phyloP scores from a whole-genome alignment of 2,329 filamentous ascomycete genomes.

The Ascochyta clinopodiicola region DNA sequence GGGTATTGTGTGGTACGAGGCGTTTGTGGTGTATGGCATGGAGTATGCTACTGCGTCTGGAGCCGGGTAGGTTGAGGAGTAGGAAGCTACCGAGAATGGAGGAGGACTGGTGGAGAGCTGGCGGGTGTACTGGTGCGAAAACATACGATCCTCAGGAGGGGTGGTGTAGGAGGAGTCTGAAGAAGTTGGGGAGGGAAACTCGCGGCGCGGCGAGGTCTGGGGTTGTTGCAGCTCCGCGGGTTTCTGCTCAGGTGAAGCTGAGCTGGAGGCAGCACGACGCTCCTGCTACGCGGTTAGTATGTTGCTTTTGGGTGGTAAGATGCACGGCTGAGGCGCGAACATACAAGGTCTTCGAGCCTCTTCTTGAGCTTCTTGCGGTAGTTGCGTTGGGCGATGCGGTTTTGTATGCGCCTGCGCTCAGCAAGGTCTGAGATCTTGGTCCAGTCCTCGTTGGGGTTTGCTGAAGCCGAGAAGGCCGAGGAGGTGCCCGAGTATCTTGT shows the following conservation, averaged over 20 bases:
- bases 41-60: conserved; percentile 69
- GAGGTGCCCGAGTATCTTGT: conserved; percentile 79
- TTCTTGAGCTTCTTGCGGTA: conserved; percentile 97
- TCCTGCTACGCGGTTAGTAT: conserved; percentile 54
- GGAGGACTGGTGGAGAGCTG: conserved; percentile 75
- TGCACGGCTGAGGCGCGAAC: conserved; percentile 17
- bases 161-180: conserved; percentile 45
- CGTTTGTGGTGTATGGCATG: conserved; percentile 57
- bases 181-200: conserved; percentile 46
- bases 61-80: conserved; percentile 70
- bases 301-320: conserved; percentile 18
- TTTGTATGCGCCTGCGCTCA: conserved; percentile 92
- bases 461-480: conserved; percentile 92
- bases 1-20: conserved; percentile 49
- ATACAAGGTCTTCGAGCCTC: conserved; percentile 76
- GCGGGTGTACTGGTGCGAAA: conserved; percentile 69
- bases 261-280: conserved; percentile 72
- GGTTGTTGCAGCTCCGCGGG: conserved; percentile 59
- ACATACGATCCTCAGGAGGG: conserved; percentile 72
- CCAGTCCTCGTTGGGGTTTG: conserved; percentile 97
- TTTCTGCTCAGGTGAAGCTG: conserved; percentile 64
- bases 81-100: conserved; percentile 61
- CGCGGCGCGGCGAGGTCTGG: conserved; percentile 45
- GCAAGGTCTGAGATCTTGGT: conserved; percentile 98
- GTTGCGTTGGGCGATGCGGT: conserved; percentile 96